Base-by-base conservation (phyloP, 2,329 filamentous ascomycete species). In the Didymella arachidicola region DNA sequence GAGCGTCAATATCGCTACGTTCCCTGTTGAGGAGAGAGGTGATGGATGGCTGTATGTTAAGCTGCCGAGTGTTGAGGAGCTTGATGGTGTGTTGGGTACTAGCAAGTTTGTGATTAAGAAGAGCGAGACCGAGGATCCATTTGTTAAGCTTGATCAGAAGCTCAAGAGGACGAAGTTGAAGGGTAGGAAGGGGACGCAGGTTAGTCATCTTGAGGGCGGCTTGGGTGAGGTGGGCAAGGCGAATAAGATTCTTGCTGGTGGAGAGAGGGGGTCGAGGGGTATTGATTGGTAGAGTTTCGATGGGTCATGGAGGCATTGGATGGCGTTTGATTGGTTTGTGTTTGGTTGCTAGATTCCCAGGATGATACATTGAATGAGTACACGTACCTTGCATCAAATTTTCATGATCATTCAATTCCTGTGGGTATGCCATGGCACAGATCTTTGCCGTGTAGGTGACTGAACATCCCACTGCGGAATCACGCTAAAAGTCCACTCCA, bases 11-110 rank as follows among this genome's bases (percentile, higher is more conserved):
- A 93, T 97, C 69, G 92, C 92, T 3, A 93, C 89, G 0, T 97
- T 97, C 75, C 84, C 85, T 0, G 87, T 87, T 4, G 90, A 96
- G 76, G 89, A 89, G 73, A 81, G 92, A 11, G 83, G 82, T 0
- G 92, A 95, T 74, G 91, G 90, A 0, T 86, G 87, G 83, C 83
- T 97, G 2, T 94, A 95, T 76, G 77, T 96, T 62, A 89, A 89
- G 77, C 81, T 97, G 27, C 93, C 93, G 19, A 89, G 91, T 0
- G 84, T 93, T 0, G 88, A 89, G 52, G 93, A 96, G 79, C 81
- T 97, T 43, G 93, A 97, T 73, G 84, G 83, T 1, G 85, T 91
- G 55, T 80, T 97, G 27, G 92, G 92, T 0, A 97, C 92, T 0
- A 81, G 83, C 68, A 89, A 86, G 78, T 97, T 91, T 87, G 90